Evolutionary conservation across 1,139 yeast species (phyloP).

Genomic region (Pichia sp.): DNA sequence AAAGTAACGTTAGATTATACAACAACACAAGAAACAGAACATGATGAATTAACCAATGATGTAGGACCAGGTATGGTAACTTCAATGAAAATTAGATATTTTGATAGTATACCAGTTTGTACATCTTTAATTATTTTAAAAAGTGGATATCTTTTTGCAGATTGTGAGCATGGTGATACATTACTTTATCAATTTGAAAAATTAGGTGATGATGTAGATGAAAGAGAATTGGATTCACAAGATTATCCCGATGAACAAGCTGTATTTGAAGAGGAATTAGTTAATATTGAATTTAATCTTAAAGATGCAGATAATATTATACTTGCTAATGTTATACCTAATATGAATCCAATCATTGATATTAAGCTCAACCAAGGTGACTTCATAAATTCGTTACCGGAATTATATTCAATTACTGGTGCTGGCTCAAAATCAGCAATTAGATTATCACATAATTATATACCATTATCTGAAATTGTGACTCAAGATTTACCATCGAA

Average conservation of each 20-base stretch:
- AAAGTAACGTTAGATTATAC: constrained; percentile 49
- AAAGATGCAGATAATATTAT: constrained; percentile 50
- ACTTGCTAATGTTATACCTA: constrained; percentile 46
- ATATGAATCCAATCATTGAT: constrained; percentile 50
- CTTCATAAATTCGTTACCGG: constrained; percentile 29
- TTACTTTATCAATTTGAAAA: constrained; percentile 69
- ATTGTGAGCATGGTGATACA: constrained; percentile 57
- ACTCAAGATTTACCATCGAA: constrained; percentile 64
- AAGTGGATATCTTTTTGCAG: constrained; percentile 71
- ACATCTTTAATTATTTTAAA: constrained; percentile 54
- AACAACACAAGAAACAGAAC: constrained; percentile 25
- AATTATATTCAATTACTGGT: constrained; percentile 35
- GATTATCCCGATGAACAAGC: constrained; percentile 29
- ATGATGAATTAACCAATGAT: constrained; percentile 13
- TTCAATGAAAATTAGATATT: constrained; percentile 47
- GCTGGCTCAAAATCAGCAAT: constrained; percentile 40
- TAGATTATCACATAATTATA: constrained; percentile 52
- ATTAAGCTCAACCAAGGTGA: constrained; percentile 34
- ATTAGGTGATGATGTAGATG: constrained; percentile 50
- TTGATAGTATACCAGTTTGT: constrained; percentile 67
- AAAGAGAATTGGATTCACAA: constrained; percentile 29
- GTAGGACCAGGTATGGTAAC: constrained; percentile 33
- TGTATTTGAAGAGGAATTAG: constrained; percentile 23
- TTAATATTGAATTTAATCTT: constrained; percentile 30
- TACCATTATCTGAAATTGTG: constrained; percentile 56